A percentile compares a stretch with the other conserved stretches of the same genome.
These are phyloP conservation scores for Lodderomyces oxycetoniae DNA, from an alignment of 1,139 yeast species.

Conservation along the genomic window DNA sequence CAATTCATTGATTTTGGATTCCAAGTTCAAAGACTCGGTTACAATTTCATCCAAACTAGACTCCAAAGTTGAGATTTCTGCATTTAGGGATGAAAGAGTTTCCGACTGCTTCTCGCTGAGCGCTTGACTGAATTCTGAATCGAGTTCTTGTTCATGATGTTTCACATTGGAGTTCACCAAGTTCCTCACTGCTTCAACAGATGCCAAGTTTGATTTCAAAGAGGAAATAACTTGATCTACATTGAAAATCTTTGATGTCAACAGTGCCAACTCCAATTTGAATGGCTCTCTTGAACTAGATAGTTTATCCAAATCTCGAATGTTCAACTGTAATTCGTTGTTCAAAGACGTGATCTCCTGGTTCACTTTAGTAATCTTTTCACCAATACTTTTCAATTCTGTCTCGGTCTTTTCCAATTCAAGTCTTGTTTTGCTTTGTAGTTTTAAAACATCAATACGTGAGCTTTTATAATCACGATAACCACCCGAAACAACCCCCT, in stretches of 20 bases:
- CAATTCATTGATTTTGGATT: slow-evolving; percentile 45
- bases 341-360: slow-evolving; percentile 27
- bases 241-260: slow-evolving; percentile 37
- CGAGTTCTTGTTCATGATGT: slow-evolving; percentile 49
- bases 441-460: slow-evolving; percentile 64
- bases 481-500: slow-evolving; percentile 89
- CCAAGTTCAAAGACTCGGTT: slow-evolving; percentile 44
- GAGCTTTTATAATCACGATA: slow-evolving; percentile 66
- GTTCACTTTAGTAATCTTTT: slow-evolving; percentile 23
- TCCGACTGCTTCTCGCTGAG: slow-evolving; percentile 38
- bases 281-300: slow-evolving; percentile 41
- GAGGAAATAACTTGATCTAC: slow-evolving; percentile 40
- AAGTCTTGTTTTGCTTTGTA: slow-evolving; percentile 47
- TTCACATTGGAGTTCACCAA: slow-evolving; percentile 27
- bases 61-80: slow-evolving; percentile 39
- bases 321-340: slow-evolving; percentile 44
- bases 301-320: slow-evolving; percentile 33
- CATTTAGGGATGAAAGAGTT: slow-evolving; percentile 36
- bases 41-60: slow-evolving; percentile 38
- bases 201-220: slow-evolving; percentile 16
- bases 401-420: slow-evolving; percentile 39
- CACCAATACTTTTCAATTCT: slow-evolving; percentile 19
- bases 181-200: slow-evolving; percentile 22
- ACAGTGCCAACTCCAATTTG: slow-evolving; percentile 37
- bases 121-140: slow-evolving; percentile 50